Evolutionary conservation across 73 alveolate species (phyloP), one percentile per base, ranked within the genome.

Genomic region (Tetrahymena elliotti): DNA sequence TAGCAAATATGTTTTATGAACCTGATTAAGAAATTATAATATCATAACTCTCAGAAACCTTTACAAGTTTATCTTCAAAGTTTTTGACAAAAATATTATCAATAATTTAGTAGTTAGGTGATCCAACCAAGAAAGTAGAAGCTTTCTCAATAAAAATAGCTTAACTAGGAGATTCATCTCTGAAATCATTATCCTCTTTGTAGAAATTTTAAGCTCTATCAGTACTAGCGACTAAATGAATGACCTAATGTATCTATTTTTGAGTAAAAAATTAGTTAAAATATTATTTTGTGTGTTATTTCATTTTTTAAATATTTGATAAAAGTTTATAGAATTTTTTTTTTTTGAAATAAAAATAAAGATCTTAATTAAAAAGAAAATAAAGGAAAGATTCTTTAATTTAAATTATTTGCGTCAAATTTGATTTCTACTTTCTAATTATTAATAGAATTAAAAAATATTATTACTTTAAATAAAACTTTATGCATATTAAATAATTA

Each of bases 151-250:
- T 95, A 16, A 53, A 92, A 20, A 95, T 84, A 1, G 99, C 99
- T 39, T 95, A 40, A 53, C 97, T 94, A 83, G 95, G 84, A 40
- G 97, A 93, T 94, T 97, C 99, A 53, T 97, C 96, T 93, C 99
- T 96, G n/a, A 97, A 98, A 40, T 92, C 97, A 83, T 96, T 97
- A 93, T 95, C 93, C 31, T 68, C 13, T 9, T 96, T 39, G 93
- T 95, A 96, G 93, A 68, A 97, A 33, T 94, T 93, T 35, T 94
- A 94, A 20, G 99, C 98, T 10, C 98, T 97, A 94, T 97, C 98
- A 33, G 99, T 98, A 18, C 98, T 98, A 27, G 99, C 96, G 15
- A 97, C 98, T 95, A 97, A 53, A 93, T 97, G 99, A 10, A 97
- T 52, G 40, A 97, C 96, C n/a, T 96, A 96, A 92, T 97, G 93